These are phyloP conservation scores for Sorghum bicolor DNA, from an alignment of 176 grass and related monocot genomes.

Conservation along the genomic window Sorghum_bicolor_NCBIv3 NC_012875.2:52721501-52722000, in stretches of 20 bases:
- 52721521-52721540: background rate
- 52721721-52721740: slow-evolving; percentile 84
- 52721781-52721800: slow-evolving; percentile 63
- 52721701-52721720: slow-evolving; percentile 77
- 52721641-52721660: slow-evolving; percentile 66
- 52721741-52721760: slow-evolving; percentile 68
- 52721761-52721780: slow-evolving; percentile 59
- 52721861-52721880: background rate
- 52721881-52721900: background rate
- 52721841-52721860: slow-evolving; percentile 61
- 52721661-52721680: slow-evolving; percentile 68
- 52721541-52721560: too few species aligned
- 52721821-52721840: slow-evolving; percentile 30
- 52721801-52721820: slow-evolving; percentile 64
- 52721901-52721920: background rate
- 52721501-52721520: background rate
- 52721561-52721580: too few species aligned
- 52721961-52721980: too few species aligned
- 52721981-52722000: background rate
- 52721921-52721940: background rate
- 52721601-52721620: slow-evolving; percentile 55
- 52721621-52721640: slow-evolving; percentile 75
- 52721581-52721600: slow-evolving; percentile 12
- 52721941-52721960: background rate
- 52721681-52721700: slow-evolving; percentile 54